Evolutionary conservation across 495 filamentous ascomycete species (phyloP), one percentile per base, ranked within the genome.

Genomic region (Penicillium simplicissimum): DNA sequence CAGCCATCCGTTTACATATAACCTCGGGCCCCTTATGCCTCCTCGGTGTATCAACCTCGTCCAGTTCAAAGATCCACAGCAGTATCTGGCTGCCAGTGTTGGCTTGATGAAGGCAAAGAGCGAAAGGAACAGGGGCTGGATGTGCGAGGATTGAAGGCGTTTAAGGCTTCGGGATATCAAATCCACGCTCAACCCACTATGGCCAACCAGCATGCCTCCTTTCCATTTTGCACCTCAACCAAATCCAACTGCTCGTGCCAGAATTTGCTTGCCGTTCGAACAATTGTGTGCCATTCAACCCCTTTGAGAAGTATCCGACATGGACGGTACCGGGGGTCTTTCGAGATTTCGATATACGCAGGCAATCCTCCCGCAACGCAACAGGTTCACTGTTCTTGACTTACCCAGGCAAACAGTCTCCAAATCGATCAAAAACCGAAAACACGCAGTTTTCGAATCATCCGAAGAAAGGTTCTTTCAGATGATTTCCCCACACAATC

Each of bases 401-500:
- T 77, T 61, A 77, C 71, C 68, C 64, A 72, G 65, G 47, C 53
- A 62, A 72, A 67, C 65, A 73, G 69, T 57, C 64, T 68, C 66
- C 64, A 71, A 65, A 64, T 62, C 60, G 64, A 73, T 64, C 55
- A 53, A 49, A 66, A 59, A 55, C 37, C 25, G 57, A 68, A 65
- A 68, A 60, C 59, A 38, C 19, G 52, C 21, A 60, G 45, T 66
- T 59, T 56, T 64, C 56, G 55, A 63, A 70, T 70, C 65, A 66
- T 72, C 56, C 57, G 60, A 64, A 59, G 65, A n/a, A 61, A 55
- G 60, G 65, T 66, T 49, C 51, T 37, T 36, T 64, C 64, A 63
- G 55, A 71, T 71, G 70, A 55, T 58, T 55, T 70, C 65, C 74
- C 74, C 70, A 73, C 70, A 49, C 67, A 67, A 66, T 73, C 67